phyloP scores from a whole-genome alignment of 2,329 filamentous ascomycete genomes.

The Ceratocystis albifundus region DNA sequence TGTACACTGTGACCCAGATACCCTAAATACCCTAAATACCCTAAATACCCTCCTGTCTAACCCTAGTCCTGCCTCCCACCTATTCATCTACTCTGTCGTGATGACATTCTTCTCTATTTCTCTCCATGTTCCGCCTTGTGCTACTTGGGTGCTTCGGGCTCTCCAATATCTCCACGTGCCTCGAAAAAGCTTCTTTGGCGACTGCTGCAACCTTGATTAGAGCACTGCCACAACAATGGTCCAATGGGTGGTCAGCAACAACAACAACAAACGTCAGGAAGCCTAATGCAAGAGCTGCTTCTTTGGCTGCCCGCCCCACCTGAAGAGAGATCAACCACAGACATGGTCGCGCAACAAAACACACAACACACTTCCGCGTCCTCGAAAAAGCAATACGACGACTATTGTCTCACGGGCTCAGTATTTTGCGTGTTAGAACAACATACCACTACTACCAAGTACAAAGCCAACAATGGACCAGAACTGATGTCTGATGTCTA shows the following conservation, averaged over 20 bases:
- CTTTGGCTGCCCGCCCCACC: neutral
- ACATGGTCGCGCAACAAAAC: neutral
- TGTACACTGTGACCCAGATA: neutral
- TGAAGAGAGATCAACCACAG: neutral
- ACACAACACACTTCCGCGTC: neutral
- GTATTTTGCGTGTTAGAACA: neutral
- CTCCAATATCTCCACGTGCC: neutral
- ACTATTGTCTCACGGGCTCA: neutral
- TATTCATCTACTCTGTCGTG: neutral
- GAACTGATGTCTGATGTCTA: neutral
- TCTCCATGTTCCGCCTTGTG: neutral
- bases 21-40: neutral
- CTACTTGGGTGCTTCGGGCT: neutral
- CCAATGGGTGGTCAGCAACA: too few species aligned
- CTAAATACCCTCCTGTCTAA: too few species aligned
- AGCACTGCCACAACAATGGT: neutral
- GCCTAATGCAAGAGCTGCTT: neutral
- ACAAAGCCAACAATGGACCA: neutral
- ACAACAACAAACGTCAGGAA: neutral
- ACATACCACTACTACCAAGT: neutral
- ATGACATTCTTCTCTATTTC: too few species aligned
- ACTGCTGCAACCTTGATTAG: neutral
- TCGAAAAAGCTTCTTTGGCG: neutral
- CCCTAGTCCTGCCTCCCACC: neutral
- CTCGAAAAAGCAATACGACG: slow-evolving; percentile 6